Evolutionary conservation across 2,329 filamentous ascomycete species (phyloP).

Genomic region (Mariannaea elegans): DNA sequence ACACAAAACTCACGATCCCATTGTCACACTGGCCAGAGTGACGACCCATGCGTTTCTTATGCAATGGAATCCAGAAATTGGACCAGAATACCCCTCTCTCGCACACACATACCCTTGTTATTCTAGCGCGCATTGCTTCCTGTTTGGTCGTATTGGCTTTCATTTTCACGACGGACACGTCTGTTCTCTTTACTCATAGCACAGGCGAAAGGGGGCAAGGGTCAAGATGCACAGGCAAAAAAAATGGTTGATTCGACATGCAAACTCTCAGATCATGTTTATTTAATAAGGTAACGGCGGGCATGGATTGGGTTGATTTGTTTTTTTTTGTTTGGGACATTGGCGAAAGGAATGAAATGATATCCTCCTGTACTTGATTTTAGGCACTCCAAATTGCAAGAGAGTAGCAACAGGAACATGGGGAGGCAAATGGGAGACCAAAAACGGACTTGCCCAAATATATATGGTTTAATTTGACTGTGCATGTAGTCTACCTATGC

Average conservation of each 20-base stretch:
- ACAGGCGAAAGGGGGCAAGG: constrained; percentile 36
- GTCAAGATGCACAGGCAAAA: constrained; percentile 22
- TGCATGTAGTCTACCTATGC: constrained; percentile 17
- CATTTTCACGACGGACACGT: constrained; percentile 30
- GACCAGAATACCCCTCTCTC: constrained; percentile 21
- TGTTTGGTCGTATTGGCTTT: constrained; percentile 23
- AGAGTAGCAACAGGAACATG: constrained; percentile 1
- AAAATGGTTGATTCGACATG: constrained; percentile 18
- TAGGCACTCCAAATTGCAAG: constrained; percentile 7
- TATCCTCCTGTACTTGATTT: constrained; percentile 21
- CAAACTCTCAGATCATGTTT: neutral
- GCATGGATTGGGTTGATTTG: neutral
- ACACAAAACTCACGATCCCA: constrained; percentile 7
- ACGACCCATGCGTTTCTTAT: constrained; percentile 20
- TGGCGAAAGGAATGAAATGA: constrained; percentile 20
- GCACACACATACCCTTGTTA: constrained; percentile 17
- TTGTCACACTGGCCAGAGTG: constrained; percentile 14
- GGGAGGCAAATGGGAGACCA: constrained; percentile 6
- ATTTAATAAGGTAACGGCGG: constrained; percentile 1
- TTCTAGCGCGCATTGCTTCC: constrained; percentile 36
- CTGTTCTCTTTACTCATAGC: constrained; percentile 36
- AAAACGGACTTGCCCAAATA: constrained; percentile 27
- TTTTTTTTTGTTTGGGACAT: neutral
- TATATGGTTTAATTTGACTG: constrained; percentile 13
- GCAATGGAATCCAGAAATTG: constrained; percentile 2